phyloP scores from a whole-genome alignment of 345 rosid genomes.

The Aegle marmelos region DNA sequence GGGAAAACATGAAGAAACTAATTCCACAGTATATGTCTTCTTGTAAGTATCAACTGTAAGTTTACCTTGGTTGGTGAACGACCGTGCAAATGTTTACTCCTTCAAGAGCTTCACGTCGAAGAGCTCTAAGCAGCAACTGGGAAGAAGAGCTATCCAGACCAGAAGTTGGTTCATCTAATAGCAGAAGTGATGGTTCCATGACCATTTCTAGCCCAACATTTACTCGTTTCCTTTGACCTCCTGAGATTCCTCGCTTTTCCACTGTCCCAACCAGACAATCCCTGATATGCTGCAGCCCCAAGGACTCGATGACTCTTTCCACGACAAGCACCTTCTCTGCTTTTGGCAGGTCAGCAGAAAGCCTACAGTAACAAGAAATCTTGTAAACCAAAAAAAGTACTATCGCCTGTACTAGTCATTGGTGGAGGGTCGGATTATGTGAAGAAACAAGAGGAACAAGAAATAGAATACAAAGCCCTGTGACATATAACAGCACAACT shows the following conservation, averaged over 20 bases:
- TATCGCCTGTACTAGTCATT: not conserved
- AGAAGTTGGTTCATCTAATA: slow-evolving; percentile 97
- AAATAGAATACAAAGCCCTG: not conserved
- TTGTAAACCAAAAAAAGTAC: not conserved
- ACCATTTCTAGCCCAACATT: slow-evolving; percentile 99
- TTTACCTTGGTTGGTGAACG: slow-evolving; percentile 94
- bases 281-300: slow-evolving; percentile 78
- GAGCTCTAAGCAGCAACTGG: slow-evolving; percentile 86
- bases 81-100: slow-evolving; percentile 97
- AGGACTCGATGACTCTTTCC: slow-evolving; percentile 87
- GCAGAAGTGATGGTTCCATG: slow-evolving; percentile 98
- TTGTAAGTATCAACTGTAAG: not conserved
- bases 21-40: not conserved
- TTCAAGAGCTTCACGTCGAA: slow-evolving; percentile 98
- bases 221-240: slow-evolving; percentile 98
- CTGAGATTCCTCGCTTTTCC: slow-evolving; percentile 90
- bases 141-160: slow-evolving; percentile 99
- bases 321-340: slow-evolving; percentile 82
- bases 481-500: not conserved
- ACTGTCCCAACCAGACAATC: slow-evolving; percentile 91
- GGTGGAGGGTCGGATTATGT: not conserved
- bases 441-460: not conserved
- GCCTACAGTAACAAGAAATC: slow-evolving; percentile 33
- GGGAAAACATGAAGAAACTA: not conserved
- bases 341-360: slow-evolving; percentile 74